Evolutionary conservation across 2,329 filamentous ascomycete genomes (phyloP).

Genomic region (Colletotrichum echinochloae): DNA sequence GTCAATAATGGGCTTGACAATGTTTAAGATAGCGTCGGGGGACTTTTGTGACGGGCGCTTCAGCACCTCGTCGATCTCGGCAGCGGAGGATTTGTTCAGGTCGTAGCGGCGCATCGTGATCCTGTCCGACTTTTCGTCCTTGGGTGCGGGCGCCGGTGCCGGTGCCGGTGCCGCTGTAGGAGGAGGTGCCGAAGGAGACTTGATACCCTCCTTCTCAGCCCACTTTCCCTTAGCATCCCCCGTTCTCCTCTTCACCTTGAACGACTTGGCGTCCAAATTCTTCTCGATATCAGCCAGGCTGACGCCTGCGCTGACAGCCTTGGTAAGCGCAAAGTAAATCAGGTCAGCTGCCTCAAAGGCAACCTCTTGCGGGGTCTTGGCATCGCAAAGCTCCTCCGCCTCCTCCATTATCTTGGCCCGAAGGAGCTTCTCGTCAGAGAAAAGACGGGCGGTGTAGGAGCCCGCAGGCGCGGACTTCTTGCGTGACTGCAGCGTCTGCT

Average conservation of each 20-base stretch:
- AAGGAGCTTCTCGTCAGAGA: slow-evolving; percentile 89
- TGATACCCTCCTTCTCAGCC: slow-evolving; percentile 84
- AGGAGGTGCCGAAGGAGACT: slow-evolving; percentile 49
- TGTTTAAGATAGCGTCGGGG: slow-evolving; percentile 91
- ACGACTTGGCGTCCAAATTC: slow-evolving; percentile 92
- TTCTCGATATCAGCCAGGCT: slow-evolving; percentile 89
- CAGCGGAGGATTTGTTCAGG: slow-evolving; percentile 70
- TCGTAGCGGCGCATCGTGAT: slow-evolving; percentile 89
- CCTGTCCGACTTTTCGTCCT: slow-evolving; percentile 59
- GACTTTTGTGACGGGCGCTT: slow-evolving; percentile 94
- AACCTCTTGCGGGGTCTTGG: slow-evolving; percentile 82
- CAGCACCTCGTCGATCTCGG: slow-evolving; percentile 78
- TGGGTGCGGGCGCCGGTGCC: slow-evolving; percentile 51
- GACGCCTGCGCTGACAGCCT: slow-evolving; percentile 87
- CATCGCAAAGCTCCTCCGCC: slow-evolving; percentile 92
- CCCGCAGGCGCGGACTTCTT: slow-evolving; percentile 86
- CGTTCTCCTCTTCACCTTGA: slow-evolving; percentile 93
- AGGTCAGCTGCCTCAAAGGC: slow-evolving; percentile 96
- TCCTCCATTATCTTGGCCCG: slow-evolving; percentile 99
- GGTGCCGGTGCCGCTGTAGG: slow-evolving; percentile 45
- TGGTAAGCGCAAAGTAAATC: slow-evolving; percentile 94
- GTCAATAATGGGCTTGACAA: slow-evolving; percentile 91
- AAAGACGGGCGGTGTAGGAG: slow-evolving; percentile 93
- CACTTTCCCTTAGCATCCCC: slow-evolving; percentile 96
- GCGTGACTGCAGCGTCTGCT: slow-evolving; percentile 86